Base-by-base conservation (phyloP, 2,329 filamentous ascomycete species). In the Stagonosporopsis chrysanthemi region DNA sequence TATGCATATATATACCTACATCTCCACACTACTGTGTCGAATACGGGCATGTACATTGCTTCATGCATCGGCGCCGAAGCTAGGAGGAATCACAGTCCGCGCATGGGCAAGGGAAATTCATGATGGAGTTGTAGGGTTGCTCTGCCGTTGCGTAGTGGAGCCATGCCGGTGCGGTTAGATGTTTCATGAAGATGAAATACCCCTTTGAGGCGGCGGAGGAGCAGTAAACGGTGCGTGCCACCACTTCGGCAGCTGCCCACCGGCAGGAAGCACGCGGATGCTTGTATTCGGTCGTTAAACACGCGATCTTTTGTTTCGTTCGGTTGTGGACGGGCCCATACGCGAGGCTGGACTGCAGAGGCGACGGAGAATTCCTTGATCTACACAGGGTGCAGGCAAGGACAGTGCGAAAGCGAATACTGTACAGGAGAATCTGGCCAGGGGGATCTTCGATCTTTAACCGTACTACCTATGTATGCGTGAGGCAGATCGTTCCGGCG, bases 131-230 rank as follows among this genome's bases (percentile, higher is more conserved):
- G 28, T 36, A 15, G n/a, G 28, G 14, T 8, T n/a, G 17, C 24
- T 38, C n/a, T 38, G 22, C 51, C 38, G 38, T 33, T 45, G 45
- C 14, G 31, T 39, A 8, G 52, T 56, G 52, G 45, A 45, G 52
- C 45, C 24, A 39, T 23, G 36, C 24, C 40, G 40, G 33, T 40
- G 6, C 17, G 22, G 52, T 38, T 56, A 56, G 45, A 40, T 41
- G 52, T 56, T 49, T 56, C 45, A 56, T 19, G 22, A 39, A 45
- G 17, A 56, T 49, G 52, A 49, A 15, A 19, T 40, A 8, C 38
- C 38, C 15, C 9, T 50, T 50, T 38, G 17, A n/a, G 45, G 9
- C 26, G 33, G 49, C 24, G 41, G 24, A 28, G 42, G 51, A 41
- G 44, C 38, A 46, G 17, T 2, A 28, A 28, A 23, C 9, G 36